A percentile compares a stretch with the other conserved stretches of the same genome.
Conservation (phyloP, 2,329 filamentous ascomycete genomes). For the Lachnum nothofagi region DNA sequence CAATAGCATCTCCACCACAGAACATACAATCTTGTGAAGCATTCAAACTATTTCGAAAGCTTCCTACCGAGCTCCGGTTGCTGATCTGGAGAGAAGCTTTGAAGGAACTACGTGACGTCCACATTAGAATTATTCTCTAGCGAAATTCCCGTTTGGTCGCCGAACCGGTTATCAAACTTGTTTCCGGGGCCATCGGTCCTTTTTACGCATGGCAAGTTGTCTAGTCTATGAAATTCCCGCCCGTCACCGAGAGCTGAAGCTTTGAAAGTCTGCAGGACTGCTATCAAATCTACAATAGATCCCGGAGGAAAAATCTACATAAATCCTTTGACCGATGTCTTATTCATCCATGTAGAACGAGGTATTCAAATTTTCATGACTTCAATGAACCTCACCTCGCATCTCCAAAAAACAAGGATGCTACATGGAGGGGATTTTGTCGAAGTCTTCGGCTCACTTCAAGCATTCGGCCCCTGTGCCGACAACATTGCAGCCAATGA, state of each 20-base stretch:
- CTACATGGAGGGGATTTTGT: too few relatives aligned
- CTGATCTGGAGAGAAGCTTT: background rate
- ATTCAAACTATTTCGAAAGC: background rate
- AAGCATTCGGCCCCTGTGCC: background rate
- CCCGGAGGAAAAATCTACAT: background rate
- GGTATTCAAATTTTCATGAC: background rate
- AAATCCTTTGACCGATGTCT: background rate
- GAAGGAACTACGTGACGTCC: background rate
- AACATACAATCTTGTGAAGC: too few relatives aligned
- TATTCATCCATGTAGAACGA: background rate
- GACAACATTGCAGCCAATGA: too few relatives aligned
- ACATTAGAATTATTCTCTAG: background rate
- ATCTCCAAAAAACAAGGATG: too few relatives aligned
- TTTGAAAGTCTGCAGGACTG: background rate
- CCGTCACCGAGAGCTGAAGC: background rate
- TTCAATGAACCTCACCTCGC: background rate
- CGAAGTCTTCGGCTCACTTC: too few relatives aligned
- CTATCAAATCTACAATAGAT: background rate
- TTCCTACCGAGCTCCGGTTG: background rate
- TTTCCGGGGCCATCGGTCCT: background rate
- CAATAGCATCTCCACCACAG: too few relatives aligned
- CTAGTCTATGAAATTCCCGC: too few relatives aligned
- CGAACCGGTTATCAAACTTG: background rate
- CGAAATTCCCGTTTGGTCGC: background rate
- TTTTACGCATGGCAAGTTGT: background rate